Base-by-base conservation (phyloP, 2,329 filamentous ascomycete species). In the Sporothrix variecibatus region DNA sequence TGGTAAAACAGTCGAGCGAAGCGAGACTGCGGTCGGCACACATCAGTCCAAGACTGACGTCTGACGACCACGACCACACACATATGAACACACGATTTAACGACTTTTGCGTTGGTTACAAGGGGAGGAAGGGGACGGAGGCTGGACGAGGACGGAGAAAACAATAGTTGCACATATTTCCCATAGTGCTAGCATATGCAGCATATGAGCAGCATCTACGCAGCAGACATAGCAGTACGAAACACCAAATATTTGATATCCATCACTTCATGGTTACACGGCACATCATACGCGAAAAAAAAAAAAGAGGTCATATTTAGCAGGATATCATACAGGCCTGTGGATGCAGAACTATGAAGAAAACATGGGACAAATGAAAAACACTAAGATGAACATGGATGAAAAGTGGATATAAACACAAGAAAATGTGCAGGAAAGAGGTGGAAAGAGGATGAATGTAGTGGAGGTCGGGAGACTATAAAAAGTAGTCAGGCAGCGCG, bases 401-500 rank as follows among this genome's bases (percentile, higher is more conserved):
- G 51, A 23, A 62, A 38, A 28, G 49, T 31, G 46, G 53, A 46
- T 71, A 64, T 49, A 72, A 28, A 49, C 26, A 73, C 72, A 73
- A 49, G 51, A 34, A 34, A 34, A 34, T 34, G 34, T 34, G 5
- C 4, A 34, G 34, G 34, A 8, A 3, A 8, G 34, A 5, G 8
- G 8, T 34, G 2, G 34, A 34, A 3, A 34, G 34, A 34, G 2
- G 8, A 8, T 34, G 8, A 5, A 8, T 34, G 34, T 5, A 2
- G 15, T 17, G 23, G 51, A 15, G 9, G 51, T 8, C 34, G 34
- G n/a, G n/a, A 17, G 23, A n/a, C 77, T 85, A 93, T 82, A 94
- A 85, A 82, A 94, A 94, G 82, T 92, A 92, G 79, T 92, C 90
- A 2, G 90, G 93, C 79, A 96, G 81, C 81, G 87, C 85, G 72